Base-by-base conservation (phyloP, 805 yeast species). In the Kluyveromyces dobzhanskii region DNA sequence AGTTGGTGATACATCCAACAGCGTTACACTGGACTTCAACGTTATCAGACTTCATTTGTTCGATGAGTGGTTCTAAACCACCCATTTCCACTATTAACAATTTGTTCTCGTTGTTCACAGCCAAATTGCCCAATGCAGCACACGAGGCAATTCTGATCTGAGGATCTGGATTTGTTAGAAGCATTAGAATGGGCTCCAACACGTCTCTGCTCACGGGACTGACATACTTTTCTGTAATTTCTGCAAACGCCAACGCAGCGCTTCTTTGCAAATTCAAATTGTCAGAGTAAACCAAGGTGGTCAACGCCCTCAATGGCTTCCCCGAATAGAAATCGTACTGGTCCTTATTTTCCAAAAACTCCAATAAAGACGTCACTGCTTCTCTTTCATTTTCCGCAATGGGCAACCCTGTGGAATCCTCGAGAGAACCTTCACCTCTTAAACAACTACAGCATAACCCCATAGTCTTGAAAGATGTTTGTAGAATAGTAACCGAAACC, bases 1-100 rank as follows among this genome's bases (percentile, higher is more conserved):
- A 75, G 59, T 92, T 92, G 27, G 99, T 92, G 56, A 92, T 88
- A 61, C 98, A 92, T 13, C 99, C 99, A 41, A 92, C 98, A 2
- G 99, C 98, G 59, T 92, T 92, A 64, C 99, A 92, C 65, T 92
- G 98, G 29, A 92, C 97, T 62, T 92, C 99, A 42, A 92, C 94
- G 56, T 92, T 92, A 40, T 92, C 76, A 30, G 94, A 82, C 82
- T 86, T 82, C 99, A 92, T 92, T 65, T 92, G 98, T 61, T 94
- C 80, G 52, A 92, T 92, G 33, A 92, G 74, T 4, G 97, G 97
- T 47, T 88, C 95, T 42, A 92, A 73, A 2, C 97, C 98, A 21
- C 97, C 97, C 96, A 92, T 86, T 55, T 90, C 95, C 13, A 94
- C 97, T 44, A 92, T 90, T 38, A 92, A 70, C 13, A 84, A 74